phyloP scores from a whole-genome alignment of 345 rosid species.

The Heritiera littoralis region DNA sequence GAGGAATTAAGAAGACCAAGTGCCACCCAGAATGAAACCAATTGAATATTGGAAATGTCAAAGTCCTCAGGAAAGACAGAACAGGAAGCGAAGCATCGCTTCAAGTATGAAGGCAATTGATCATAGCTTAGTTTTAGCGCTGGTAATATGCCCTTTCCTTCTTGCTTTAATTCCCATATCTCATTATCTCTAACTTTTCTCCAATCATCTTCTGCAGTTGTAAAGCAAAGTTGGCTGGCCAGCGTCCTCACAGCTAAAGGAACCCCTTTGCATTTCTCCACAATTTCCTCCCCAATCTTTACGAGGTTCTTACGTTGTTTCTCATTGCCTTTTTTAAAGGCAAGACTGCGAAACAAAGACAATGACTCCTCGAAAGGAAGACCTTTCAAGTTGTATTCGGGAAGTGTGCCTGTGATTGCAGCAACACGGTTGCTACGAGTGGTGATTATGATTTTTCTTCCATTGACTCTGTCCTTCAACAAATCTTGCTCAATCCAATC shows the following conservation, averaged over 20 bases:
- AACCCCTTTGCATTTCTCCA: constrained; percentile 13
- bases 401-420: background rate
- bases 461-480: background rate
- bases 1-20: background rate
- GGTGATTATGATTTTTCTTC: constrained; percentile 28
- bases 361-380: background rate
- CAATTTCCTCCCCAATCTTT: constrained; percentile 1
- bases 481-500: background rate
- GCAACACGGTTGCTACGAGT: constrained; percentile 10
- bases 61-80: background rate
- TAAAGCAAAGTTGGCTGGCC: background rate
- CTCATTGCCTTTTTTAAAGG: background rate
- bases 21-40: constrained; percentile 12
- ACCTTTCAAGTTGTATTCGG: background rate
- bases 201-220: constrained; percentile 12
- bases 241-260: constrained; percentile 12
- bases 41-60: background rate
- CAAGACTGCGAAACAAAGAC: background rate
- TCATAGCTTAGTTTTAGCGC: constrained; percentile 29
- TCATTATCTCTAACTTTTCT: constrained; percentile 4
- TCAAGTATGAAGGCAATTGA: background rate
- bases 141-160: background rate
- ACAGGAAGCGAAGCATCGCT: background rate
- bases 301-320: background rate
- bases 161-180: background rate